Evolutionary conservation across 371 early-diverging fungal species (phyloP), one percentile per base, ranked within the genome.

Genomic region (Mucor velutinosus): DNA sequence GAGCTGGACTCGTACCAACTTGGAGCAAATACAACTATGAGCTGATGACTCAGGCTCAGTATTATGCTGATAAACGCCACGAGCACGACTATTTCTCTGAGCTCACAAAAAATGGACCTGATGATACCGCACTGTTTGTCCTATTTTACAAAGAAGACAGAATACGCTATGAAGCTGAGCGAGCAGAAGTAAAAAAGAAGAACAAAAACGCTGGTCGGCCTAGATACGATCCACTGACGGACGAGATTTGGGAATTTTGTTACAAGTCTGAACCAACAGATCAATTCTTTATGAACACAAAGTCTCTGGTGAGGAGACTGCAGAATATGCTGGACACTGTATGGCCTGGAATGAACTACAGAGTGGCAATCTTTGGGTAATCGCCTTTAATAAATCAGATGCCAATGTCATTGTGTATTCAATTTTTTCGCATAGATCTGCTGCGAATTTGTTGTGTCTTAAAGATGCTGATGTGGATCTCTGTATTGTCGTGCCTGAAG

Each of bases 381-480:
- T 11, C 17, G 7, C 7, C 1, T 3, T n/a, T 17, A 4, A 37
- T 59, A 11, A n/a, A n/a, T 33, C 45, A 45, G 4, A 27, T 55
- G 19, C 23, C 2, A 4, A n/a, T 29, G n/a, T 2, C 14, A 25
- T 29, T 6, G 15, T 30, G 3, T 27, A 43, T 17, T 29, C n/a
- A 37, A 43, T 27, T 12, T 25, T 2, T 39, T 41, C 29, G 15
- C 39, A 55, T 37, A 67, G 81, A 10, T 80, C 81, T 15, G 67
- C 77, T 21, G 73, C 72, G 3, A 80, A 69, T 58, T 60, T 63
- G 15, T 70, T 80, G 17, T 60, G 60, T n/a, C 61, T 71, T 6
- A 56, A 62, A 14, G 64, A 72, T 27, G 69, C 81, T 6, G 81
- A 80, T 62, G 59, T 80, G 27, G 81, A 80, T 51, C 56, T 80